Conservation (phyloP, 2,329 filamentous ascomycete genomes). For the Daldinia sp. region DNA sequence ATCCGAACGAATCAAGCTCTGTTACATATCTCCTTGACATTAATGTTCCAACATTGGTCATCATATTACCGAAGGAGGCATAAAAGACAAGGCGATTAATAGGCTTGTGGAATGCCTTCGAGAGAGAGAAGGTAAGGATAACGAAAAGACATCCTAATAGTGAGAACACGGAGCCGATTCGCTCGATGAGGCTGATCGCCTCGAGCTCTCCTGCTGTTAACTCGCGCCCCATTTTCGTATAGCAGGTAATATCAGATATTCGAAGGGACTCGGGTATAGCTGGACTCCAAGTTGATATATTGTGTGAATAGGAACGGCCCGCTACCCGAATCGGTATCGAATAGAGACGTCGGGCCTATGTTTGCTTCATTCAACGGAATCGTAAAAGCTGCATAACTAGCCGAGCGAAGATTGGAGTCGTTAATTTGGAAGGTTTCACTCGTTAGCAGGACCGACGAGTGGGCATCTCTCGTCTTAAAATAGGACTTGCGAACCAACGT, state of each 20-base stretch:
- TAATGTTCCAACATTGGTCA: conserved; percentile 78
- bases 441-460: not conserved
- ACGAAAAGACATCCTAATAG: conserved; percentile 76
- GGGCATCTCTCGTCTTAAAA: conserved; percentile 11
- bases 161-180: conserved; percentile 74
- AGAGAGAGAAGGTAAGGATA: conserved; percentile 73
- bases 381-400: not conserved
- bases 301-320: not conserved
- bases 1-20: conserved; percentile 58
- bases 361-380: not conserved
- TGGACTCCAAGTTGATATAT: not conserved
- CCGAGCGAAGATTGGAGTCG: conserved; percentile 2
- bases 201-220: conserved; percentile 52
- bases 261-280: not conserved
- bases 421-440: conserved; percentile 1
- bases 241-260: not conserved
- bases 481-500: not conserved
- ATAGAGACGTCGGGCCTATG: not conserved
- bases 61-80: conserved; percentile 81
- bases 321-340: not conserved
- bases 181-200: conserved; percentile 69
- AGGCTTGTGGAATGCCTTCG: conserved; percentile 79
- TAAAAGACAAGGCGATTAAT: conserved; percentile 88
- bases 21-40: conserved; percentile 71
- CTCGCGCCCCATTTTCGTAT: conserved; percentile 24